Conservation (phyloP, 495 filamentous ascomycete genomes). For the Podospora bellae-mahoneyi region DNA sequence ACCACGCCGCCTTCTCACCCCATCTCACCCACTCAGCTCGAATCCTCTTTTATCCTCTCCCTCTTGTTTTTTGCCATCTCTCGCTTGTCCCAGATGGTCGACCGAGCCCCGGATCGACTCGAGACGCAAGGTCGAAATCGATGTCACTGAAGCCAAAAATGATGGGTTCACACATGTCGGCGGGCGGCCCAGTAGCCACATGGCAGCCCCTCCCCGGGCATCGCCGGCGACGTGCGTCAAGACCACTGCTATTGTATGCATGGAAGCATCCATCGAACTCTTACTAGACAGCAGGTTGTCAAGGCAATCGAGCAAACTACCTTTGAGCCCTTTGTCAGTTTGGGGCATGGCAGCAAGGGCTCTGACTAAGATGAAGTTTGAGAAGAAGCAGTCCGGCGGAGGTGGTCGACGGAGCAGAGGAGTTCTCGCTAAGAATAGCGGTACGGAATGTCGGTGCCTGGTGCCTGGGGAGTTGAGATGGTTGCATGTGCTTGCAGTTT, state of each 20-base stretch:
- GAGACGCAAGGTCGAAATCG: background rate
- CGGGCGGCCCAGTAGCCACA: background rate
- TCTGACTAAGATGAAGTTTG: slow-evolving; percentile 5
- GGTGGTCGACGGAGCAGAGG: background rate
- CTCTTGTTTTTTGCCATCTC: background rate
- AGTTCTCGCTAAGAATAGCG: slow-evolving; percentile 11
- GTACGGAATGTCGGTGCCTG: background rate
- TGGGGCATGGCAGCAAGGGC: background rate
- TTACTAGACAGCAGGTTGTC: background rate
- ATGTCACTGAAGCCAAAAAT: background rate
- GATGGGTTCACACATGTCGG: background rate
- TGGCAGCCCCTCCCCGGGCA: background rate
- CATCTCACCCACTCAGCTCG: slow-evolving; percentile 2
- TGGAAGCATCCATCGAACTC: background rate
- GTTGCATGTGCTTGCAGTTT: slow-evolving; percentile 1
- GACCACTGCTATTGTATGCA: background rate
- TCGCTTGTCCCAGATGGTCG: background rate
- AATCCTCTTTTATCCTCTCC: too few species aligned
- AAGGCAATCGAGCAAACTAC: background rate
- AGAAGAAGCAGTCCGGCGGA: background rate
- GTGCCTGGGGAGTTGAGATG: background rate
- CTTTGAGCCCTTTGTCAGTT: background rate
- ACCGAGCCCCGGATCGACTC: background rate
- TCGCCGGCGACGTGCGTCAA: background rate
- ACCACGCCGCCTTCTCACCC: slow-evolving; percentile 9